Percentiles rank a stretch among this genome's conserved stretches.
Conservation (phyloP, 2,329 filamentous ascomycete species). For the Ploettnerulaceae sp. region DNA sequence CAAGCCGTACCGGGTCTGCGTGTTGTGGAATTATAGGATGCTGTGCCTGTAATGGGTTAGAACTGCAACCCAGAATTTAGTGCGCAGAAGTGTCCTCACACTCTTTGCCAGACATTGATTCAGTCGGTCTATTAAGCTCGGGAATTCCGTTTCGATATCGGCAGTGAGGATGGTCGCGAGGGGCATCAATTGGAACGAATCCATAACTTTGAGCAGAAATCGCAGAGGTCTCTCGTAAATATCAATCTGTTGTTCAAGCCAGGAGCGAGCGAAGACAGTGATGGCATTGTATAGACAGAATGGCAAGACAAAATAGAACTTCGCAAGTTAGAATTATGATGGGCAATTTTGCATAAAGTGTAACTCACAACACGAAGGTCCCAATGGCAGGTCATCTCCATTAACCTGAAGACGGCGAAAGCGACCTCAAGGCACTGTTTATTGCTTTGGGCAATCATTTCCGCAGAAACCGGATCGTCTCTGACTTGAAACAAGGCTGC, state of each 20-base stretch:
- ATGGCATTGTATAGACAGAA: conserved; percentile 6
- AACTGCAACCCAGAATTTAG: too few relatives aligned
- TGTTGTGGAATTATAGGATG: neutral
- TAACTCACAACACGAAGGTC: conserved; percentile 9
- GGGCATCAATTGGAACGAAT: conserved; percentile 8
- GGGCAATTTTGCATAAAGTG: neutral
- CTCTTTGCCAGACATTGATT: neutral
- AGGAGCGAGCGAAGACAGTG: conserved; percentile 4
- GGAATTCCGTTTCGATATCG: conserved; percentile 12
- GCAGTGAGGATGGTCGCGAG: conserved; percentile 5
- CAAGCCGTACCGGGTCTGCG: neutral
- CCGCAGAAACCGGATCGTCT: conserved; percentile 1
- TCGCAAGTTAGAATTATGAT: neutral
- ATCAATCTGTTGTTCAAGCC: conserved; percentile 3
- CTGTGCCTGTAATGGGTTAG: too few relatives aligned
- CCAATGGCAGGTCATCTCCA: conserved; percentile 13
- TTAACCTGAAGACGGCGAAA: conserved; percentile 3
- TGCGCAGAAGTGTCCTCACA: too few relatives aligned
- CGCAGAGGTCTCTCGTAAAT: conserved; percentile 2
- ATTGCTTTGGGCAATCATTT: conserved; percentile 5
- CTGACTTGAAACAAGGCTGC: conserved; percentile 2
- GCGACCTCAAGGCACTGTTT: conserved; percentile 12
- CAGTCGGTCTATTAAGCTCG: neutral
- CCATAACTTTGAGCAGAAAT: conserved; percentile 7
- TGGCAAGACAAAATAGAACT: conserved; percentile 6